phyloP scores from a whole-genome alignment of 2,329 filamentous ascomycete species.

The Cytospora leucostoma region DNA sequence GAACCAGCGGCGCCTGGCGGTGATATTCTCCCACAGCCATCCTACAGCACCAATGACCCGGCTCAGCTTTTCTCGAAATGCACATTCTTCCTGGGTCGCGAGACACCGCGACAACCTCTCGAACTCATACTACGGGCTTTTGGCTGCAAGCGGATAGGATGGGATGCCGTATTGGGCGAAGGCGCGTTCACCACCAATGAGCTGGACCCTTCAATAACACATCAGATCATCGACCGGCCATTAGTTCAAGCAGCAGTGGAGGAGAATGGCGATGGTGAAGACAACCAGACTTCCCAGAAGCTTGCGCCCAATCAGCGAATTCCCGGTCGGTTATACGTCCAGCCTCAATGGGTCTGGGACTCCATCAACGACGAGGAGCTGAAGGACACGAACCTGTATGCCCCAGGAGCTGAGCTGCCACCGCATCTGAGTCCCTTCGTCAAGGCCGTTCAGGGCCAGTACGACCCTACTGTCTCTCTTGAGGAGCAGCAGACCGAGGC shows the following conservation, averaged over 20 bases:
- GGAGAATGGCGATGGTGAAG: conserved; percentile 52
- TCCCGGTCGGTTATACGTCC: conserved; percentile 88
- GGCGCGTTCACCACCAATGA: conserved; percentile 92
- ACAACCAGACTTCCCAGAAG: conserved; percentile 64
- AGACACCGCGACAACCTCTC: conserved; percentile 85
- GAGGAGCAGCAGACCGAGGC: conserved; percentile 86
- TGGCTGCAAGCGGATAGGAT: conserved; percentile 93
- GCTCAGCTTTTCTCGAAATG: conserved; percentile 82
- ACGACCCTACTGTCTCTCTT: conserved; percentile 84
- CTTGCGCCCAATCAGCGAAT: conserved; percentile 69
- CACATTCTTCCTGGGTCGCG: conserved; percentile 90
- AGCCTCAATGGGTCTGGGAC: conserved; percentile 99
- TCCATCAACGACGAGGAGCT: conserved; percentile 90
- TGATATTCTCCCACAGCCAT: conserved; percentile 82
- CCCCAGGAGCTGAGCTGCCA: conserved; percentile 83
- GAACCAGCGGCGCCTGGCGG: conserved; percentile 81
- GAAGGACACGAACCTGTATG: conserved; percentile 83
- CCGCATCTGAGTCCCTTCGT: conserved; percentile 97
- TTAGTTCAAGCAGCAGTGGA: conserved; percentile 62
- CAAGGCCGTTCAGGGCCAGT: conserved; percentile 80
- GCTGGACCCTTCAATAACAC: conserved; percentile 84
- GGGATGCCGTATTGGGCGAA: conserved; percentile 87
- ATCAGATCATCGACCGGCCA: conserved; percentile 93
- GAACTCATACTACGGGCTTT: conserved; percentile 94
- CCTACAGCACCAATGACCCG: conserved; percentile 63